phyloP scores from a whole-genome alignment of 2,329 filamentous ascomycete species.

The Aspergillus spinulosporus region DNA sequence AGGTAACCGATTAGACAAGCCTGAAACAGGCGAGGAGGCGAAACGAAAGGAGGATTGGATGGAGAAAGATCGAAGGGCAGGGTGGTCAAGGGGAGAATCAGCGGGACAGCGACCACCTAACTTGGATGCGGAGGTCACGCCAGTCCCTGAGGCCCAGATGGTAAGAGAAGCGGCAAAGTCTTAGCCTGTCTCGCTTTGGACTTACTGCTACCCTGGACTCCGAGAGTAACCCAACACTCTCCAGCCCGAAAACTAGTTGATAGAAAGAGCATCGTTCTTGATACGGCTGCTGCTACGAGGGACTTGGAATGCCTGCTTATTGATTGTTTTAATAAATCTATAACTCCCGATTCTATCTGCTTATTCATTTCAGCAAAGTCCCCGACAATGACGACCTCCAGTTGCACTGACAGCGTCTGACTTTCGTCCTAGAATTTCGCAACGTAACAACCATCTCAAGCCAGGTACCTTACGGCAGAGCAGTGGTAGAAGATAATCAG shows the following conservation, averaged over 20 bases:
- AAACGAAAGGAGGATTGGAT: constrained; percentile 1
- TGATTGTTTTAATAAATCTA: constrained; percentile 7
- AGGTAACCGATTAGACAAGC: constrained; percentile 4
- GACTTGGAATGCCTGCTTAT: constrained; percentile 4
- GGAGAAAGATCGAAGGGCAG: constrained; percentile 1
- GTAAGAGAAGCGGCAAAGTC: constrained; percentile 1
- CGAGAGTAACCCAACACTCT: neutral
- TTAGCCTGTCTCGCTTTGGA: neutral
- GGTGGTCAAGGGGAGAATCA: neutral
- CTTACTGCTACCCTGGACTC: neutral
- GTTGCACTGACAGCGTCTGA: constrained; percentile 2
- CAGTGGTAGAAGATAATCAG: too few relatives aligned
- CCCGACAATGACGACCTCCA: neutral
- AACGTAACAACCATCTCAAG: too few relatives aligned
- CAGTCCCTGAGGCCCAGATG: constrained; percentile 9
- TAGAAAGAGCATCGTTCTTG: neutral
- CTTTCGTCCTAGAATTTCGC: constrained; percentile 1
- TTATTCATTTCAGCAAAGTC: neutral
- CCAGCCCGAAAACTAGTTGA: neutral
- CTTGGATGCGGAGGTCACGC: constrained; percentile 14
- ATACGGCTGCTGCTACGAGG: neutral
- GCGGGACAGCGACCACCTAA: constrained; percentile 10
- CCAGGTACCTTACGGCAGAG: too few relatives aligned
- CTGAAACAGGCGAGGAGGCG: constrained; percentile 5
- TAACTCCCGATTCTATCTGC: neutral